Evolutionary conservation across 306 rosid species (phyloP).

Genomic region (Sindora glabra): DNA sequence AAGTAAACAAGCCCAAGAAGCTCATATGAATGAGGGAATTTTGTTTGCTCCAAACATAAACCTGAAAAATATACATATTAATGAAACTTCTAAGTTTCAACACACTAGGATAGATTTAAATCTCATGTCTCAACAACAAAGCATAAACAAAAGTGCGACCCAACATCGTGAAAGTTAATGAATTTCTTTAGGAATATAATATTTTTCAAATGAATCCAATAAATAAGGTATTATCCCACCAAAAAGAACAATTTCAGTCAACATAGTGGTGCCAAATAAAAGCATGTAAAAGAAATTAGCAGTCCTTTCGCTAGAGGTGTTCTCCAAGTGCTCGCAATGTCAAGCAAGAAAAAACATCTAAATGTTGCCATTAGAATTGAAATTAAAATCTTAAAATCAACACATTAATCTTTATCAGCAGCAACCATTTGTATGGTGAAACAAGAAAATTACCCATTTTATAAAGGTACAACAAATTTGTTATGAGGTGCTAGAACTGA

Average conservation of each 20-base stretch:
- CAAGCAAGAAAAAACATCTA: slow-evolving; percentile 99
- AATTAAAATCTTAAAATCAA: no score
- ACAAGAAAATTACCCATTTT: slow-evolving; percentile 65
- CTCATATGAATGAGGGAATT: slow-evolving; percentile 95
- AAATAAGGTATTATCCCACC: slow-evolving; percentile 96
- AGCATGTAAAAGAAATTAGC: slow-evolving; percentile 97
- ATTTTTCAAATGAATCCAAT: slow-evolving; percentile 74
- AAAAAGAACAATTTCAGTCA: slow-evolving; percentile 83
- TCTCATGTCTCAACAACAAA: neutral
- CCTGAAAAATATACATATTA: slow-evolving; percentile 40
- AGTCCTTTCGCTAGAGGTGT: slow-evolving; percentile 92
- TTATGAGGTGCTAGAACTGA: slow-evolving; percentile 86
- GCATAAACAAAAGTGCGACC: neutral
- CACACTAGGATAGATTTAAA: neutral
- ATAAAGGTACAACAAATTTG: slow-evolving; percentile 85
- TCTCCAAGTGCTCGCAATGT: slow-evolving; percentile 96
- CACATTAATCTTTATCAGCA: no score
- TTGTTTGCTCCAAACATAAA: slow-evolving; percentile 98
- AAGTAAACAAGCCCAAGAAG: slow-evolving; percentile 86
- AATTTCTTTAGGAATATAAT: slow-evolving; percentile 93
- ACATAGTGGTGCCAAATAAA: slow-evolving; percentile 75
- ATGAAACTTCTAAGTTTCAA: slow-evolving; percentile 2
- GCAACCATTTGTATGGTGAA: no score
- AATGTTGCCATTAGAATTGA: no score
- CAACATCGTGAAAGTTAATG: slow-evolving; percentile 95